Percentiles rank a stretch among this genome's conserved stretches.
These are phyloP conservation scores for Primulina huaijiensis DNA, from an alignment of 257 asterid genomes.

Conservation along the genomic window DNA sequence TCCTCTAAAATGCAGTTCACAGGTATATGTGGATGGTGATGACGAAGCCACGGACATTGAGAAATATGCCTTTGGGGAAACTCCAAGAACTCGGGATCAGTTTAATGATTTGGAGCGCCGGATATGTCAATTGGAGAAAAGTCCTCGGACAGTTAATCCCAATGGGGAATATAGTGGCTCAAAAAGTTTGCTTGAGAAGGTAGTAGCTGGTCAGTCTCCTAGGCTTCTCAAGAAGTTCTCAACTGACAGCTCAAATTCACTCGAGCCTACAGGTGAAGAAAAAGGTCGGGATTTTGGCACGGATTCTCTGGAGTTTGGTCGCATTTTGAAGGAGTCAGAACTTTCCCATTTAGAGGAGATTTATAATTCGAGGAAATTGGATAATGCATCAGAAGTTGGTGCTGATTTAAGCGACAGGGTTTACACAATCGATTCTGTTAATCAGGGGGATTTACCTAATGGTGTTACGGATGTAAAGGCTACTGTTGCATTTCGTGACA, in stretches of 20 bases:
- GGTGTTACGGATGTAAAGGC: slow-evolving; percentile 44
- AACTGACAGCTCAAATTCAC: slow-evolving; percentile 51
- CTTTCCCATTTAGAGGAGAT: slow-evolving; percentile 46
- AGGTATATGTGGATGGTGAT: slow-evolving; percentile 39
- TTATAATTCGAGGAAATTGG: slow-evolving; percentile 46
- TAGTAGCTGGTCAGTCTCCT: slow-evolving; percentile 61
- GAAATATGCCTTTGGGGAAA: slow-evolving; percentile 71
- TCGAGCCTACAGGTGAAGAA: slow-evolving; percentile 41
- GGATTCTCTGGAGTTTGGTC: slow-evolving; percentile 54
- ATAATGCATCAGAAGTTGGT: slow-evolving; percentile 51
- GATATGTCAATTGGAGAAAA: slow-evolving; percentile 74
- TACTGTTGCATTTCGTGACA: slow-evolving; percentile 45
- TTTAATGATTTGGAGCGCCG: slow-evolving; percentile 68
- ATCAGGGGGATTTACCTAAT: slow-evolving; percentile 44
- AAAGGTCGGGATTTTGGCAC: slow-evolving; percentile 39
- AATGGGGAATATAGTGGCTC: slow-evolving; percentile 47
- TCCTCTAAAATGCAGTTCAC: slow-evolving; percentile 67
- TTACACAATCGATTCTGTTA: slow-evolving; percentile 82
- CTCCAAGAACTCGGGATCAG: slow-evolving; percentile 53
- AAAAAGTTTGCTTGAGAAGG: slow-evolving; percentile 64
- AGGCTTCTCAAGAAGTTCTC: slow-evolving; percentile 58
- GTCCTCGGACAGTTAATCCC: slow-evolving; percentile 55
- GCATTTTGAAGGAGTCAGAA: slow-evolving; percentile 53
- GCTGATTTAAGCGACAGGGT: slow-evolving; percentile 76
- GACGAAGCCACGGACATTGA: slow-evolving; percentile 62